Percentiles rank a stretch among this genome's conserved stretches.
phyloP scores from a whole-genome alignment of 225 moss, liverwort and hornwort genomes.

The Marchantia paleacea region DNA sequence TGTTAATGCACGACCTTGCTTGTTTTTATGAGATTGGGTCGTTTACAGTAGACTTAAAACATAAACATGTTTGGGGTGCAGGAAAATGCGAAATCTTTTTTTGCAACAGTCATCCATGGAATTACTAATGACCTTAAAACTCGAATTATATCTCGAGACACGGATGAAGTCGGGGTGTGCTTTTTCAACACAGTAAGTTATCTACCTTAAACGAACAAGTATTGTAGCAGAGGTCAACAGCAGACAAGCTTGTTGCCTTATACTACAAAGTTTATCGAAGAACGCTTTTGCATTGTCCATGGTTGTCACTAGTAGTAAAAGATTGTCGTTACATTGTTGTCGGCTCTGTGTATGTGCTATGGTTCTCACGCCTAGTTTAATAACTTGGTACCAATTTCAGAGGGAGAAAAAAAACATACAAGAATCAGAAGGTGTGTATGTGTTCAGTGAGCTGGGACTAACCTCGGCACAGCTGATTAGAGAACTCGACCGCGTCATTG shows the following conservation, averaged over 20 bases:
- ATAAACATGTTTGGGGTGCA: constrained; percentile 27
- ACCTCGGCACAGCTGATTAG: constrained; percentile 82
- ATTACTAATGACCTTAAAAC: constrained; percentile 72
- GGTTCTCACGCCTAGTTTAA: neutral
- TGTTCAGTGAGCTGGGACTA: constrained; percentile 79
- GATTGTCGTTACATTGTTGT: neutral
- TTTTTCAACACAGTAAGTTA: constrained; percentile 84
- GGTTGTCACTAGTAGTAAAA: neutral
- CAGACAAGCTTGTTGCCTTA: neutral
- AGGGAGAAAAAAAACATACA: constrained; percentile 87
- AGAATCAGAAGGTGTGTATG: constrained; percentile 82
- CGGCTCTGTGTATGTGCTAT: neutral
- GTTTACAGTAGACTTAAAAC: neutral
- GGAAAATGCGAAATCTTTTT: constrained; percentile 50
- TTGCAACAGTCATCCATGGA: constrained; percentile 69
- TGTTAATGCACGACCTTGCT: neutral
- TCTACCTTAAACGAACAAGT: neutral
- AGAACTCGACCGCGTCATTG: constrained; percentile 56
- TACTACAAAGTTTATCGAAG: neutral
- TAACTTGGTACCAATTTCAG: constrained; percentile 32
- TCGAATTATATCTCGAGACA: constrained; percentile 81
- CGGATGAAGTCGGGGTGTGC: constrained; percentile 96
- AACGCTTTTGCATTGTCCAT: too few species aligned
- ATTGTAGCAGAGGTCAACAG: too few species aligned
- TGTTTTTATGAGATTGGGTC: neutral